Base-by-base conservation (phyloP, 768 basidiomycete species). In the Amanita jacksonii region DNA sequence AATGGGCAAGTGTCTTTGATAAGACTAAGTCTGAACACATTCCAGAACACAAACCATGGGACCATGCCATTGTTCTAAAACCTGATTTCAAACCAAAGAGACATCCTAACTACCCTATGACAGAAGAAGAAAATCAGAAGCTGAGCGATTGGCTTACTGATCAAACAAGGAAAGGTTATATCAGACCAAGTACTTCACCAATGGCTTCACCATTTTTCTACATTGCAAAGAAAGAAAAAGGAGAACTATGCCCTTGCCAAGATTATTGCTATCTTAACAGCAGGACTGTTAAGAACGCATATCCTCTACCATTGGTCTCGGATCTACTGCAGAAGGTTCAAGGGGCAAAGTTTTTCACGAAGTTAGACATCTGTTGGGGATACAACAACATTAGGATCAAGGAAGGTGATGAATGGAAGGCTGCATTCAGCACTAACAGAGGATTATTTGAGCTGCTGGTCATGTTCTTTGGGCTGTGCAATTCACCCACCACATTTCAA, bases 401-500 rank as follows among this genome's bases (percentile, higher is more conserved):
- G 12, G 56, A 64, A 33, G 69, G 68, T 5, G 61, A 72, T 44
- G 55, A 70, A 51, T 65, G 61, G 62, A 73, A 73, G 51, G 67
- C 64, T 0, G 63, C 66, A 0, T 73, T 74, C 52, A 45, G 38
- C 0, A 65, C 61, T 0, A 57, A 62, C 12, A 49, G 50, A 15
- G 68, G 70, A 1, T 48, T 63, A 0, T 72, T 62, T 41, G 62
- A 75, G 58, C 63, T 56, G 2, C 48, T 57, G 2, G 67, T 73
- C 3, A 72, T 73, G 67, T 68, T 62, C 38, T 68, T 65, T 31
- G 63, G 65, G 0, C 39, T 63, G 3, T 55, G 51, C 32, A 66
- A 70, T 40, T 52, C 68, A 20, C 53, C 56, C 4, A 43, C 53
- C 8, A 62, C 59, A 0, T 57, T 63, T 19, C 61, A 76, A 13